Evolutionary conservation across 1,284 basidiomycete species (phyloP), one percentile per base, ranked within the genome.

Genomic region (Spongispora temasekensis): DNA sequence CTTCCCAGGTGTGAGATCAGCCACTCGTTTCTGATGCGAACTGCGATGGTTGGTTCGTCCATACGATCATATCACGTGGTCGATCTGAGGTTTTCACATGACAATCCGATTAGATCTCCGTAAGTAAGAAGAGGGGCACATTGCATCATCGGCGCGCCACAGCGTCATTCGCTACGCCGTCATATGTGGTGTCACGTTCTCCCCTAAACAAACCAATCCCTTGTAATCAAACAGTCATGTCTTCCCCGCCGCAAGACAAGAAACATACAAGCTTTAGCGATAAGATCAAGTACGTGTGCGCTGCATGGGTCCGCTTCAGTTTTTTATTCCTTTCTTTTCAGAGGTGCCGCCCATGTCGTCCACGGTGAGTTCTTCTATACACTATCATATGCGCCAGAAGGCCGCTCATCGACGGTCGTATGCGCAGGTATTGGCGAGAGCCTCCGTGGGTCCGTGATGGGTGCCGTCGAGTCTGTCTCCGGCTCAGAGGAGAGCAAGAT

Each of bases 381-480:
- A n/a, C n/a, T 57, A 21, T 64, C 23, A 8, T 2, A 30, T 3
- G 35, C 23, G 52, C 2, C 4, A 28, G 12, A 1, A 21, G n/a
- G n/a, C n/a, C 28, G 52, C 42, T 59, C 4, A 55, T 37, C 10
- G 19, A 2, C 10, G 5, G n/a, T n/a, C 21, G 7, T 21, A 13
- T 42, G 23, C 19, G 31, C 56, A 74, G 74, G 74, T 2, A 19
- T 77, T 0, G 71, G 74, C n/a, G 73, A 75, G 32, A 65, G 64
- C 32, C 56, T 75, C 15, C 72, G 74, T 13, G 74, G 75, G 1
- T 66, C 75, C 0, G 61, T 70, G 27, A 56, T 76, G 57, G 65
- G 73, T 9, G 64, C 71, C 4, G 59, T 71, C 13, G 74, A 75
- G 42, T 58, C 65, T 0, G 32, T 61, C 15, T 56, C 68, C 1